Conservation (phyloP, 495 filamentous ascomycete species). For the Tuber calosporum region DNA sequence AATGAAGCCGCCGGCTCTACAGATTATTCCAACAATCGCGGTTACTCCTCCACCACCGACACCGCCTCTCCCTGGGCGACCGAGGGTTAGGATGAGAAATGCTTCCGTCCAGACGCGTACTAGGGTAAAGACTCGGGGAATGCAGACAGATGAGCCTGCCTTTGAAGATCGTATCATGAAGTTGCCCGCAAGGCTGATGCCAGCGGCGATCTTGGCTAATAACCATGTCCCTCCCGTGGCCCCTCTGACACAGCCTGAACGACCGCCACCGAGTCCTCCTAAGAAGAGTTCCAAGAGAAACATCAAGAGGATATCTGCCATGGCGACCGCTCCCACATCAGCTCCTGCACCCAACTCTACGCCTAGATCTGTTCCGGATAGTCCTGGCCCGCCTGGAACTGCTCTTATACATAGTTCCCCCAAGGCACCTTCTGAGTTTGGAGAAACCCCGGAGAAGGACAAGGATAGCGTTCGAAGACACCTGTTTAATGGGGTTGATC, state of each 20-base stretch:
- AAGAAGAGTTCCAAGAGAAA: slow-evolving; percentile 40
- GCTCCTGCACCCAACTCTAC: slow-evolving; percentile 23
- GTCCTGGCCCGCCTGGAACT: slow-evolving; percentile 55
- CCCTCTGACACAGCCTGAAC: slow-evolving; percentile 41
- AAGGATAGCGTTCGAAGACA: slow-evolving; percentile 38
- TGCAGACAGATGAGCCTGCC: slow-evolving; percentile 86
- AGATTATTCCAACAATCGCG: slow-evolving; percentile 55
- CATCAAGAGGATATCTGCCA: slow-evolving; percentile 29
- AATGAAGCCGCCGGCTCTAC: slow-evolving; percentile 41
- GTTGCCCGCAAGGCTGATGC: slow-evolving; percentile 68
- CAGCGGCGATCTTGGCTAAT: slow-evolving; percentile 55
- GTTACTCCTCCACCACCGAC: slow-evolving; percentile 56
- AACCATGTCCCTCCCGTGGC: slow-evolving; percentile 13
- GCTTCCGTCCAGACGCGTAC: slow-evolving; percentile 41
- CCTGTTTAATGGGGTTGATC: slow-evolving; percentile 36
- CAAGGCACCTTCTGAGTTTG: slow-evolving; percentile 16
- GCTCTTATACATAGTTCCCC: slow-evolving; percentile 32
- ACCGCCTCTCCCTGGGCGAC: slow-evolving; percentile 50
- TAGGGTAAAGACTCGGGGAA: slow-evolving; percentile 57
- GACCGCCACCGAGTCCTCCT: slow-evolving; percentile 30
- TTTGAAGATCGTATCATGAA: slow-evolving; percentile 66
- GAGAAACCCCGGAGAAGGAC: slow-evolving; percentile 41
- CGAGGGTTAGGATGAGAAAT: slow-evolving; percentile 51
- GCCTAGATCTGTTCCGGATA: slow-evolving; percentile 25
- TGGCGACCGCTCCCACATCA: slow-evolving; percentile 27